Evolutionary conservation across 2,329 filamentous ascomycete genomes (phyloP).

Genomic region (Aspergillus oerlinghausenensis): DNA sequence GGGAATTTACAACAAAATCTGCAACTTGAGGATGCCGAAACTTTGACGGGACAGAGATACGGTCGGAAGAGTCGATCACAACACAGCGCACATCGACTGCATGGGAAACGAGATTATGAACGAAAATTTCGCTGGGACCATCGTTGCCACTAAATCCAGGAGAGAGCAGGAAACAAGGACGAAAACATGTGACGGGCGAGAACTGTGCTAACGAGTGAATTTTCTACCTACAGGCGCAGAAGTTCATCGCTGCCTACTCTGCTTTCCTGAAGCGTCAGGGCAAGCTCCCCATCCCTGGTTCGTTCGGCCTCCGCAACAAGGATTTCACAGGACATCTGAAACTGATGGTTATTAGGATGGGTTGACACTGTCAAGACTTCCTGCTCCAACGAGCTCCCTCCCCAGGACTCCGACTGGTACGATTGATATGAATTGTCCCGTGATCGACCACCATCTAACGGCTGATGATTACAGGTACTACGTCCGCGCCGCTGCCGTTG

Average conservation of each 20-base stretch:
- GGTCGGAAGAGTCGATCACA: neutral
- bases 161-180: neutral
- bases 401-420: slow-evolving; percentile 98
- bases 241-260: slow-evolving; percentile 65
- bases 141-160: neutral
- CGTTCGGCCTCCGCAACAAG: slow-evolving; percentile 29
- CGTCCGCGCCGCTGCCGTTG: slow-evolving; percentile 86
- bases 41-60: neutral
- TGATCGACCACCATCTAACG: neutral
- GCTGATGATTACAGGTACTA: slow-evolving; percentile 52
- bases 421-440: slow-evolving; percentile 34
- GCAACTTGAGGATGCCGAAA: neutral
- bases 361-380: slow-evolving; percentile 99
- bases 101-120: neutral
- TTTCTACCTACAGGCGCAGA: slow-evolving; percentile 51
- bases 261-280: slow-evolving; percentile 68
- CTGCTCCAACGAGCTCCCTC: slow-evolving; percentile 92
- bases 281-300: slow-evolving; percentile 66
- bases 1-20: neutral
- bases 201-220: slow-evolving; percentile 10
- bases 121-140: neutral
- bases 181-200: neutral
- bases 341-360: slow-evolving; percentile 62
- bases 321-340: neutral
- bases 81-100: neutral